Evolutionary conservation across 1,284 basidiomycete genomes (phyloP), one percentile per base, ranked within the genome.

Genomic region (Malassezia nana): DNA sequence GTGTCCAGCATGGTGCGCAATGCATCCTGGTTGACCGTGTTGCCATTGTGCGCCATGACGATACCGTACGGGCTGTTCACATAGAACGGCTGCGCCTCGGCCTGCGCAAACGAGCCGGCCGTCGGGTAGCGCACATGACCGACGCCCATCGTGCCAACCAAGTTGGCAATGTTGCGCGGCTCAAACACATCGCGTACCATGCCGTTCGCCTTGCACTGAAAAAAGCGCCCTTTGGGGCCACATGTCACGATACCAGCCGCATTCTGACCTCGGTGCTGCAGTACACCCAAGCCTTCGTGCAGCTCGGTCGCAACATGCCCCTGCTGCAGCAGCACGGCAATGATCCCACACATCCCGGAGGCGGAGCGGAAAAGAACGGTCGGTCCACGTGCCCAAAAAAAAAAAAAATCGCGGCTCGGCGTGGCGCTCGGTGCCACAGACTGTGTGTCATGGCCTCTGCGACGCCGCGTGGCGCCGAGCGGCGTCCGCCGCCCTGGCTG

Each of bases 41-140:
- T 99, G 49, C 94, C 94, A 77, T 99, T 99, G 80, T 99, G 94
- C 29, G 89, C 92, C 74, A 99, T 87, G 57, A 91, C 89, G 72
- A 99, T 95, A 53, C 94, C 94, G 74, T 94, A 95, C 8, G 94
- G 94, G 18, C 89, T 92, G 79, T 98, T 98, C 68, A 99, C 94
- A 76, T 99, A 99, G 81, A 99, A 99, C 1, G 94, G 94, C 74
- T 99, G 94, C 4, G 94, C 91, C 76, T 99, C 94, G n/a, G 91
- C 85, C 66, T 95, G 60, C 55, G 90, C 87, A 51, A 90, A 94
- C 71, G 88, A 90, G 50, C 94, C 94, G 49, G 94, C 94, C 59
- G 94, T 98, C 24, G 94, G 94, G 78, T 99, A 73, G 35, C 70
- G 62, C 38, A 71, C 91, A 76, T 99, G 94, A 1, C 94, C 94